phyloP scores from a whole-genome alignment of 2,329 filamentous ascomycete genomes.

The Diaporthe citriasiana region DNA sequence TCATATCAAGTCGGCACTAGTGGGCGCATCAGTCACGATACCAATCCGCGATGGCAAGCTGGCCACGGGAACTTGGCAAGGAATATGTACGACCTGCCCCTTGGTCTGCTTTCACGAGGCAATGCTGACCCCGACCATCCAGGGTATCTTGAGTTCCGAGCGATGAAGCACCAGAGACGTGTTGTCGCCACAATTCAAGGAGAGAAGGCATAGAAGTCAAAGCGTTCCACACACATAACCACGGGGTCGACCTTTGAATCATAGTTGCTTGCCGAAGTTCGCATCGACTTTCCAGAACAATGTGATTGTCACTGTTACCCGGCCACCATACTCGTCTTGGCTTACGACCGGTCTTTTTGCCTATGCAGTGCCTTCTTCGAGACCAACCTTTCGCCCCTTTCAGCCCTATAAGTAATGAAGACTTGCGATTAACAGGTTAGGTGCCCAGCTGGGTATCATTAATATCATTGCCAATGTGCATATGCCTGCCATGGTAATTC shows the following conservation, averaged over 20 bases:
- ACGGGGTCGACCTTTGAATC: neutral
- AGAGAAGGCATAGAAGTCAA: slow-evolving; percentile 68
- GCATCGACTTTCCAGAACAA: neutral
- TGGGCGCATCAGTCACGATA: slow-evolving; percentile 91
- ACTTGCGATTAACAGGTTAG: neutral
- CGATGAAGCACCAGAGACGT: slow-evolving; percentile 80
- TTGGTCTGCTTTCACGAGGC: neutral
- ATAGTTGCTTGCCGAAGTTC: neutral
- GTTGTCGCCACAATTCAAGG: slow-evolving; percentile 96
- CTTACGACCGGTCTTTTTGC: neutral
- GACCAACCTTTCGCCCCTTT: neutral
- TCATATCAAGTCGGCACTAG: slow-evolving; percentile 91
- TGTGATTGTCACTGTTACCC: neutral
- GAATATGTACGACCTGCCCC: slow-evolving; percentile 64
- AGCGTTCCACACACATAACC: neutral
- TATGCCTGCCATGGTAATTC: neutral
- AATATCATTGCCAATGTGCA: slow-evolving; percentile 12
- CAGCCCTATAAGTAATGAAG: neutral
- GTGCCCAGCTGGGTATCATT: slow-evolving; percentile 28
- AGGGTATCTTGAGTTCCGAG: slow-evolving; percentile 88
- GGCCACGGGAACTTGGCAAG: slow-evolving; percentile 81
- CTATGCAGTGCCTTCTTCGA: neutral
- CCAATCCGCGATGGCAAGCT: slow-evolving; percentile 90
- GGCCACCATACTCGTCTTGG: neutral
- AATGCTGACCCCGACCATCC: slow-evolving; percentile 59